A percentile compares a stretch with the other conserved stretches of the same genome.
Conservation (phyloP, 257 asterid species). For the Nemophila menziesii region DNA sequence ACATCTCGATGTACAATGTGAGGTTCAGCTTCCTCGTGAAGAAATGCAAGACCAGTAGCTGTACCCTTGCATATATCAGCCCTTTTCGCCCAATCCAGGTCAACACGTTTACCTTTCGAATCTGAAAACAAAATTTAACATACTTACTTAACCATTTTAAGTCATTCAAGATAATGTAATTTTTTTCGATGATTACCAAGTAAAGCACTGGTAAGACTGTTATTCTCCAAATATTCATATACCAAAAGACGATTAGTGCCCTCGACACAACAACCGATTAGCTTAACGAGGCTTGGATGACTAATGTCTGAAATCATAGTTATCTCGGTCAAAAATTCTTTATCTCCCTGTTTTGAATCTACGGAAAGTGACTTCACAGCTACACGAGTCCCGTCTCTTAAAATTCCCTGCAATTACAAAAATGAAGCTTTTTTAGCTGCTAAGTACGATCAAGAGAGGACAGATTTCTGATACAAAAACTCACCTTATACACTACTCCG, state of each 20-base stretch:
- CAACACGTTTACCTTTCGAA: constrained; percentile 26
- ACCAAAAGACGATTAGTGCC: constrained; percentile 49
- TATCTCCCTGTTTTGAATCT: constrained; percentile 64
- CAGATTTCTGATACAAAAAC: background rate
- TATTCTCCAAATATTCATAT: constrained; percentile 74
- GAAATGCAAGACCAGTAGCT: constrained; percentile 76
- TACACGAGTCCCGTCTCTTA: constrained; percentile 65
- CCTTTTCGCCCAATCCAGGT: constrained; percentile 62
- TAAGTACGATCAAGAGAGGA: too few relatives aligned
- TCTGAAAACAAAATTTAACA: constrained; percentile 19
- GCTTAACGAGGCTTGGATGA: constrained; percentile 67
- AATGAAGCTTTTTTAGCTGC: background rate
- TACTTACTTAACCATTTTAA: background rate
- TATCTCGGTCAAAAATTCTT: constrained; percentile 75
- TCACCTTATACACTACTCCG: constrained; percentile 68
- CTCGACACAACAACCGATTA: constrained; percentile 71
- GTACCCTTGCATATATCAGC: constrained; percentile 62
- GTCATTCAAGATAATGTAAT: background rate
- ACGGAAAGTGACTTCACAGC: constrained; percentile 77
- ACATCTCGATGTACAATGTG: constrained; percentile 74
- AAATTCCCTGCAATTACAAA: constrained; percentile 44
- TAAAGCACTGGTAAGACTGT: constrained; percentile 64
- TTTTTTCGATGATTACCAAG: constrained; percentile 33
- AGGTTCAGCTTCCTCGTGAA: constrained; percentile 67
- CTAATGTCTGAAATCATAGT: constrained; percentile 45